Conservation (phyloP, 1,139 yeast genomes). For the Suhomyces chickasaworum region DNA sequence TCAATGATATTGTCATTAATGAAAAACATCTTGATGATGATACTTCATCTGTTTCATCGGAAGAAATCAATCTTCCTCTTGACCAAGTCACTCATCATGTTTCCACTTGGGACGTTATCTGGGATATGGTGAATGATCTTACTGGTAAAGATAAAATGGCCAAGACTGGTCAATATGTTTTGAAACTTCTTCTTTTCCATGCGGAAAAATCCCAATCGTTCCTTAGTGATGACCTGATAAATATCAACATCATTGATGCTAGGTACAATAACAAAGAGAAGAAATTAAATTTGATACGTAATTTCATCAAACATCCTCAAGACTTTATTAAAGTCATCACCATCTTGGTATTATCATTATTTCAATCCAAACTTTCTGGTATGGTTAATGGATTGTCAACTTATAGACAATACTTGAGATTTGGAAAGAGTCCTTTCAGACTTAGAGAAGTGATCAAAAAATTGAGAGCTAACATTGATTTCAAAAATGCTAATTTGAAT, state of each 20-base stretch:
- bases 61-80: neutral
- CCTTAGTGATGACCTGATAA: slow-evolving; percentile 37
- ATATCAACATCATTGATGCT: slow-evolving; percentile 31
- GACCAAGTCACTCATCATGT: slow-evolving; percentile 1
- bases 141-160: slow-evolving; percentile 74
- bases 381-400: slow-evolving; percentile 54
- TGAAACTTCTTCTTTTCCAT: slow-evolving; percentile 56
- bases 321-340: slow-evolving; percentile 41
- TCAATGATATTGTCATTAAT: slow-evolving; percentile 9
- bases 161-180: slow-evolving; percentile 59
- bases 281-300: slow-evolving; percentile 36
- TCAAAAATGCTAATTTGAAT: slow-evolving; percentile 12
- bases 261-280: slow-evolving; percentile 39
- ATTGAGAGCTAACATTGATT: slow-evolving; percentile 17
- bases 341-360: slow-evolving; percentile 32
- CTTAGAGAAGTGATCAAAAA: slow-evolving; percentile 32
- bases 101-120: slow-evolving; percentile 43
- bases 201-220: slow-evolving; percentile 42
- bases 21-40: slow-evolving; percentile 12
- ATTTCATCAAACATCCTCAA: slow-evolving; percentile 45
- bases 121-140: slow-evolving; percentile 53
- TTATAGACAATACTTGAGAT: slow-evolving; percentile 69
- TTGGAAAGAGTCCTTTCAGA: slow-evolving; percentile 72
- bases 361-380: slow-evolving; percentile 44
- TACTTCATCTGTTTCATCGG: slow-evolving; percentile 12